Conservation (phyloP, 1,139 yeast genomes). For the Candida tetrigidarum region DNA sequence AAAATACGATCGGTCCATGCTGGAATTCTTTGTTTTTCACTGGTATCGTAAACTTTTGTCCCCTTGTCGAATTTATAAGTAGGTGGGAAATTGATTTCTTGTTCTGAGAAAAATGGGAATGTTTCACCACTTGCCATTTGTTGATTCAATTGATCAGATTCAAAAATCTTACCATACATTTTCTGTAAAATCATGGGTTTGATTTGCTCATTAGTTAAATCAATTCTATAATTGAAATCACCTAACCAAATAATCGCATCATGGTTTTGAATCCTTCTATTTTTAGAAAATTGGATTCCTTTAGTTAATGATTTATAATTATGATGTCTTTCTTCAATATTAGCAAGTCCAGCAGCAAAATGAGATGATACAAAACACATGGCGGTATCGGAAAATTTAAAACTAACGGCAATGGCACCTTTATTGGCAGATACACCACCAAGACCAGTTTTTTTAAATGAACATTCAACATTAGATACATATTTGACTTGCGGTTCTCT, state of each 20-base stretch:
- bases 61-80: conserved; percentile 94
- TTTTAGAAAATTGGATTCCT: conserved; percentile 55
- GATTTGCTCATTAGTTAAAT: conserved; percentile 69
- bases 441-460: conserved; percentile 88
- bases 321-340: conserved; percentile 79
- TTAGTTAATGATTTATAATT: conserved; percentile 75
- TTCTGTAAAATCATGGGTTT: conserved; percentile 54
- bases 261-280: conserved; percentile 64
- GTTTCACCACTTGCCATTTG: conserved; percentile 76
- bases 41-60: conserved; percentile 73
- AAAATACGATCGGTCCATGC: conserved; percentile 95
- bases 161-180: conserved; percentile 59
- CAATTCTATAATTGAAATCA: conserved; percentile 86
- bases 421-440: conserved; percentile 97
- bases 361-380: conserved; percentile 87
- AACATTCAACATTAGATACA: conserved; percentile 71
- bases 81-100: conserved; percentile 77
- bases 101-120: conserved; percentile 72
- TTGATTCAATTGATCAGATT: conserved; percentile 73
- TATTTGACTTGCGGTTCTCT: conserved; percentile 52
- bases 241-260: conserved; percentile 93
- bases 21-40: conserved; percentile 92
- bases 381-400: conserved; percentile 73
- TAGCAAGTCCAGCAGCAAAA: conserved; percentile 85
- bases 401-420: conserved; percentile 89